Percentiles rank a stretch among this genome's conserved stretches.
phyloP scores from a whole-genome alignment of 1,139 yeast species.

The Williopsis jadinii region DNA sequence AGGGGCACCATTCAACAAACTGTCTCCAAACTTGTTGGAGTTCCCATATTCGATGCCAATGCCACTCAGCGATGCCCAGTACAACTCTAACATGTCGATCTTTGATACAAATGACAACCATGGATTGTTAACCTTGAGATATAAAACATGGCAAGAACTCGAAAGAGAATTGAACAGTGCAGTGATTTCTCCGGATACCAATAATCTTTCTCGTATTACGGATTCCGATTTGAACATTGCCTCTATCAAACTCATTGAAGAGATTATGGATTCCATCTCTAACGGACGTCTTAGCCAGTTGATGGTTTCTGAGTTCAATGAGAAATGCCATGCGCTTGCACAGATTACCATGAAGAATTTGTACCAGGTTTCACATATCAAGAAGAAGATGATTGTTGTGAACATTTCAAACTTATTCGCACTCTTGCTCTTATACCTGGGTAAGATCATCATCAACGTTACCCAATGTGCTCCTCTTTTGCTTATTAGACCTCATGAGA shows the following conservation, averaged over 20 bases:
- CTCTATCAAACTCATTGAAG: conserved; percentile 27
- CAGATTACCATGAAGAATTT: conserved; percentile 15
- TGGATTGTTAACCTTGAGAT: conserved; percentile 6
- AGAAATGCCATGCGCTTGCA: conserved; percentile 18
- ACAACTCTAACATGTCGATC: conserved; percentile 18
- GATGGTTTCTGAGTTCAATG: conserved; percentile 20
- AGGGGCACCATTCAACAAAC: conserved; percentile 34
- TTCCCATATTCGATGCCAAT: conserved; percentile 25
- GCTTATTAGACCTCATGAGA: conserved; percentile 25
- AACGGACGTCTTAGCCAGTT: conserved; percentile 21
- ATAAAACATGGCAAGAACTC: conserved; percentile 13
- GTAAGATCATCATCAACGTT: conserved; percentile 24
- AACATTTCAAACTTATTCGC: conserved; percentile 28
- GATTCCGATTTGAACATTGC: conserved; percentile 23
- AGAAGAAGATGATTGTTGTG: conserved; percentile 26
- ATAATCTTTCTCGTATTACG: conserved; percentile 7
- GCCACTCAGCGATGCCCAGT: conserved; percentile 26
- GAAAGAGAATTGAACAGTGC: conserved; percentile 11
- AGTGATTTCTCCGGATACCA: conserved; percentile 1
- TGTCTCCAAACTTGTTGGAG: conserved; percentile 16
- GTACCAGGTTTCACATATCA: conserved; percentile 20
- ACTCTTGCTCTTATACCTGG: conserved; percentile 23
- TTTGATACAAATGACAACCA: conserved; percentile 15
- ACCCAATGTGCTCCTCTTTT: conserved; percentile 23
- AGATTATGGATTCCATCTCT: conserved; percentile 28